These are phyloP conservation scores for Russula griseocarnosa DNA, from an alignment of 768 basidiomycete genomes.

Conservation along the genomic window DNA sequence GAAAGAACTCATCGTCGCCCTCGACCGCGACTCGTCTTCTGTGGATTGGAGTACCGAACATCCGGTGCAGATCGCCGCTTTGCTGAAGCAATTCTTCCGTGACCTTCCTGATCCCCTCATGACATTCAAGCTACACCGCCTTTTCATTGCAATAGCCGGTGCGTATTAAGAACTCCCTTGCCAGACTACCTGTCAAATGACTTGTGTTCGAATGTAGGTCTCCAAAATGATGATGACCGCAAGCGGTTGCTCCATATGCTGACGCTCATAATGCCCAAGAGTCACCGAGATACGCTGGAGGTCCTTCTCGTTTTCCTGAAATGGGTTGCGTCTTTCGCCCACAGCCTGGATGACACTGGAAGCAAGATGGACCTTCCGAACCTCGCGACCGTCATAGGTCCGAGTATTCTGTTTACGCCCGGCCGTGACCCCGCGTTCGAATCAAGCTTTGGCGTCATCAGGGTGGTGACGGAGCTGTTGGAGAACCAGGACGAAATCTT, in stretches of 20 bases:
- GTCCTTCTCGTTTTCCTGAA: slow-evolving; percentile 97
- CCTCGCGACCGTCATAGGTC: slow-evolving; percentile 94
- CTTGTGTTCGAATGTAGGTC: slow-evolving; percentile 47
- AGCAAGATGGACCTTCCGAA: slow-evolving; percentile 98
- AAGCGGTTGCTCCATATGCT: slow-evolving; percentile 81
- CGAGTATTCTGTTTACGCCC: slow-evolving; percentile 93
- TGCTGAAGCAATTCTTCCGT: slow-evolving; percentile 95
- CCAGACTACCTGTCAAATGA: slow-evolving; percentile 10
- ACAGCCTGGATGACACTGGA: slow-evolving; percentile 94
- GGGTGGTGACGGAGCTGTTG: slow-evolving; percentile 78
- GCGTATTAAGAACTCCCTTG: slow-evolving; percentile 35
- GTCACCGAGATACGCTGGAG: slow-evolving; percentile 96
- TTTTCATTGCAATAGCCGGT: slow-evolving; percentile 89
- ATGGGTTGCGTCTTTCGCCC: slow-evolving; percentile 99
- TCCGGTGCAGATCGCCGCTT: slow-evolving; percentile 92
- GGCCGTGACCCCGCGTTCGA: slow-evolving; percentile 83
- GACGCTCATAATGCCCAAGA: slow-evolving; percentile 82
- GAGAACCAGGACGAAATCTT: slow-evolving; percentile 96
- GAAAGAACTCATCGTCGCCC: slow-evolving; percentile 84
- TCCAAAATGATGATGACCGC: slow-evolving; percentile 73
- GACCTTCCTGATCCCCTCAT: slow-evolving; percentile 95
- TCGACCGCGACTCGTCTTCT: slow-evolving; percentile 89
- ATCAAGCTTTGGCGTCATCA: slow-evolving; percentile 87
- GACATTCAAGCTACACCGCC: slow-evolving; percentile 87
- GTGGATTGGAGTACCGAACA: slow-evolving; percentile 94